These are phyloP conservation scores for Ceratobasidium sp. DNA, from an alignment of 1,284 basidiomycete species.

Conservation along the genomic window DNA sequence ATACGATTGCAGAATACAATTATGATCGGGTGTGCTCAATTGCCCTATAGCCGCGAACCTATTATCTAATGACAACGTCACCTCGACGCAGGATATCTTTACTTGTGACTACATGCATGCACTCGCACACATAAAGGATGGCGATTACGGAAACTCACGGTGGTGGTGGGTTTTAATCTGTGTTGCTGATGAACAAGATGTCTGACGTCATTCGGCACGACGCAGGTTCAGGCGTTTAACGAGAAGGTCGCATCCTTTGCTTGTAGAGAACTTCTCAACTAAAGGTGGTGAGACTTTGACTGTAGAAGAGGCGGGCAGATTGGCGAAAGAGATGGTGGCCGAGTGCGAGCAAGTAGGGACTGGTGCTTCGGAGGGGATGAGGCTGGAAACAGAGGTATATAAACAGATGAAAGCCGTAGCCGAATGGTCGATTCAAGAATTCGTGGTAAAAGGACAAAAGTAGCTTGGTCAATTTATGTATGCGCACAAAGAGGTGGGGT, in stretches of 20 bases:
- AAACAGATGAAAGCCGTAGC: conserved; percentile 30
- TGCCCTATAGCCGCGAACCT: neutral
- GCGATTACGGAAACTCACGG: conserved; percentile 27
- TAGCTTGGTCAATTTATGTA: neutral
- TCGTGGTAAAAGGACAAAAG: conserved; percentile 16
- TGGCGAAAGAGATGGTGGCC: conserved; percentile 9
- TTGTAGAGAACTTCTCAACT: conserved; percentile 11
- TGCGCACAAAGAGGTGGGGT: neutral
- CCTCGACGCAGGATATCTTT: conserved; percentile 12
- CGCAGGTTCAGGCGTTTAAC: conserved; percentile 30
- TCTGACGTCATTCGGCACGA: neutral
- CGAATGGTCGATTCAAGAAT: conserved; percentile 39
- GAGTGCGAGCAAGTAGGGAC: conserved; percentile 32
- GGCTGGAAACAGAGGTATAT: conserved; percentile 32
- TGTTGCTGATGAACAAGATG: neutral
- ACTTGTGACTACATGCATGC: conserved; percentile 38
- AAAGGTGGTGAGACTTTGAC: neutral
- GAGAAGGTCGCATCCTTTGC: conserved; percentile 8
- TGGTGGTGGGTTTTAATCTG: conserved; percentile 25
- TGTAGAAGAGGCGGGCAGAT: conserved; percentile 9
- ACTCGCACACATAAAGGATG: conserved; percentile 33
- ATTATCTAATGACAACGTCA: neutral
- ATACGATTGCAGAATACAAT: conserved; percentile 26
- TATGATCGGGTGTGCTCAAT: conserved; percentile 20
- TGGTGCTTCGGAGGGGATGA: conserved; percentile 3